Evolutionary conservation across 164 flowering plant genomes (phyloP), one percentile per base, ranked within the genome.

Genomic region (Umbilicus rupestris): DNA sequence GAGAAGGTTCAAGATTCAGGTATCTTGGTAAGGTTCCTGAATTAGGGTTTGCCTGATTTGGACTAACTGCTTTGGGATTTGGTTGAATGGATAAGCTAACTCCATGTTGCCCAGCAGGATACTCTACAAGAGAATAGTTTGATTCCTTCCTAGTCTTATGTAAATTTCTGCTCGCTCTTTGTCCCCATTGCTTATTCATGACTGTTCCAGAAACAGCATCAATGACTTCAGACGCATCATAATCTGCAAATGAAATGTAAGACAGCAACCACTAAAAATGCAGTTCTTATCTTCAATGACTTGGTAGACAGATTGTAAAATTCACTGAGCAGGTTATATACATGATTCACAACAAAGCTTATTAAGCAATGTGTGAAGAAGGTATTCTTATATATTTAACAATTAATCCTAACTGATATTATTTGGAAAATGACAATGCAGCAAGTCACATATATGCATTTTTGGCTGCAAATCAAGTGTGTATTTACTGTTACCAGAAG

Each of bases 1-100:
- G 94, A 74, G 85, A 88, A 63, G 98, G 98, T 69, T 90, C 98
- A 65, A 93, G 79, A 77, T 80, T 82, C 77, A 93, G 68, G 76
- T 85, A 90, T 71, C 75, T 81, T 50, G 94, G 85, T 26, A 80
- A 57, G 24, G 81, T 67, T 70, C 55, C 66, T 62, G 71, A 66
- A 64, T 75, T 59, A 42, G 73, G 64, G 70, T 37, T 75, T 39
- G 66, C 76, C 22, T 59, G 69, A 57, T 57, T 73, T 22, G 70
- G 73, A 58, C 58, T 77, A 39, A 65, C 72, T 62, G 77, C 81
- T 75, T 68, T 44, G 15, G 33, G 30, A 24, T 80, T 76, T 29
- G 69, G 33, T 64, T 74, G 77, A 37, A 31, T 69, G 5, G 74
- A 60, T 45, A 72, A 57, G 33, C 70, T 72, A 33, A 69, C 37